These are phyloP conservation scores for Bjerkandera adusta DNA, from an alignment of 1,284 basidiomycete species.

Conservation along the genomic window DNA sequence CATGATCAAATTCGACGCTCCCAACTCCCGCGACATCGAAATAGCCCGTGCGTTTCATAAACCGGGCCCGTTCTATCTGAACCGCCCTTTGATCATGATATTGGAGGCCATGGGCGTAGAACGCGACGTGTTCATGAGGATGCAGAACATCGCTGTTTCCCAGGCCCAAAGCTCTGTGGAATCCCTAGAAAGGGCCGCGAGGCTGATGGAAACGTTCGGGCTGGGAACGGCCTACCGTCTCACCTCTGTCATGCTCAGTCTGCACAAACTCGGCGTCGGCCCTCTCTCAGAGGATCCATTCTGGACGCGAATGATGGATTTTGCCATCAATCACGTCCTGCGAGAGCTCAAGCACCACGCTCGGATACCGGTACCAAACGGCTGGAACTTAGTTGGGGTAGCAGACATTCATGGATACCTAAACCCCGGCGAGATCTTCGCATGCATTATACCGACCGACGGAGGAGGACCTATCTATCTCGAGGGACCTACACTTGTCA, in stretches of 20 bases:
- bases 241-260: conserved; percentile 35
- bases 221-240: conserved; percentile 41
- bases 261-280: conserved; percentile 35
- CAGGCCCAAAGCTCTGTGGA: conserved; percentile 41
- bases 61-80: conserved; percentile 57
- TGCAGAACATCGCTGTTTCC: conserved; percentile 54
- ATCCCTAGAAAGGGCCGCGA: conserved; percentile 43
- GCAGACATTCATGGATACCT: conserved; percentile 58
- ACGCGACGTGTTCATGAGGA: conserved; percentile 48
- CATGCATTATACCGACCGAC: conserved; percentile 44
- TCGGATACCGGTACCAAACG: conserved; percentile 57
- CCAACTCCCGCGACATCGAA: conserved; percentile 57
- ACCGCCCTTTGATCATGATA: conserved; percentile 69
- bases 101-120: conserved; percentile 54
- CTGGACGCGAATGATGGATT: conserved; percentile 48
- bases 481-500: conserved; percentile 54
- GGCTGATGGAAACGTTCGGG: conserved; percentile 43
- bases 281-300: conserved; percentile 39
- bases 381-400: conserved; percentile 67
- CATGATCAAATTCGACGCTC: conserved; percentile 73
- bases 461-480: conserved; percentile 42
- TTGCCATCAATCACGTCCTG: conserved; percentile 56
- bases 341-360: conserved; percentile 66
- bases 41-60: conserved; percentile 62
- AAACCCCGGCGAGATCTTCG: conserved; percentile 53